These are phyloP conservation scores for Helotiales sp. DNA, from an alignment of 2,329 filamentous ascomycete genomes.

Conservation along the genomic window DNA sequence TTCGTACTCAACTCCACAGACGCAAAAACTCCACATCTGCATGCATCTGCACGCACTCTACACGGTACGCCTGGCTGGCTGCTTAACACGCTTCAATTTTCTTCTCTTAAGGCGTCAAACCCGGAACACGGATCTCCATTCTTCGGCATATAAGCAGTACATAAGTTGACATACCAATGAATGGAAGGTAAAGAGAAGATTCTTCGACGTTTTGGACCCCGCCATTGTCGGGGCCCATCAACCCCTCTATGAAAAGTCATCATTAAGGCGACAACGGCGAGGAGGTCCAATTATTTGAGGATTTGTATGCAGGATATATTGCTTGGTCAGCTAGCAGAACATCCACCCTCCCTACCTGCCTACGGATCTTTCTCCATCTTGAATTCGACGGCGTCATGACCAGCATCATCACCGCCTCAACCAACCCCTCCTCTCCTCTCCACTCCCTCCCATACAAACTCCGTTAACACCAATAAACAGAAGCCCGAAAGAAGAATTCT, in stretches of 20 bases:
- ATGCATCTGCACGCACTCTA: constrained; percentile 8
- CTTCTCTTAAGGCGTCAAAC: background rate
- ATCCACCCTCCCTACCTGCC: background rate
- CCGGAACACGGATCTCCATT: background rate
- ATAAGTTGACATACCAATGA: constrained; percentile 5
- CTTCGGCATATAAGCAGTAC: background rate
- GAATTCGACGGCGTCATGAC: background rate
- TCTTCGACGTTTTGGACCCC: background rate
- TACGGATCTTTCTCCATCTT: background rate
- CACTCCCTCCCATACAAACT: background rate
- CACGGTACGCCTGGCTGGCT: background rate
- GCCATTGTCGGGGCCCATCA: background rate
- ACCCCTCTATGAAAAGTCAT: background rate
- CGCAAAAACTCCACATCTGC: constrained; percentile 5
- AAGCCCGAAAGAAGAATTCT: constrained; percentile 3
- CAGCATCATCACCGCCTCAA: background rate
- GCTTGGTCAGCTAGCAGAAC: background rate
- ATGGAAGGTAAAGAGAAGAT: background rate
- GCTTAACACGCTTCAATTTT: background rate
- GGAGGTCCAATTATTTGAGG: background rate
- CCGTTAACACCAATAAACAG: background rate
- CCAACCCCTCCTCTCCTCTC: background rate
- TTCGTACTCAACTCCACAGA: too few relatives aligned
- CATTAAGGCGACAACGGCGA: background rate
- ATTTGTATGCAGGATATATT: background rate